Percentiles rank a stretch among this genome's conserved stretches.
Conservation (phyloP, 169 alveolate species). For the Perkinsus chesapeaki region DNA sequence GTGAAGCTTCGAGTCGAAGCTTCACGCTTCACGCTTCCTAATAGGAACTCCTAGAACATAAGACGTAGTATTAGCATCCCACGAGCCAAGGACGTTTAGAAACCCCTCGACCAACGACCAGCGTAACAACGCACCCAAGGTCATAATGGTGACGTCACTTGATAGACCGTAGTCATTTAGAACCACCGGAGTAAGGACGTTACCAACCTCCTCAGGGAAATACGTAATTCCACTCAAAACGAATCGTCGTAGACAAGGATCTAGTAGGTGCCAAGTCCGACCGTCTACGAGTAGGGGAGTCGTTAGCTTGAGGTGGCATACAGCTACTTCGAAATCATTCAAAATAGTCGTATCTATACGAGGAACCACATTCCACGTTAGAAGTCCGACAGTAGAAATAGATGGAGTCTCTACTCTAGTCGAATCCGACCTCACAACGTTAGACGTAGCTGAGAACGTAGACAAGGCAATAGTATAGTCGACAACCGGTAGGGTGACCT, state of each 20-base stretch:
- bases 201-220: background rate
- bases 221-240: background rate
- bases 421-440: too few species aligned
- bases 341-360: background rate
- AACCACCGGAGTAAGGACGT: background rate
- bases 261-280: background rate
- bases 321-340: background rate
- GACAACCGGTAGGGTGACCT: too few species aligned
- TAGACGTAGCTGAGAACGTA: too few species aligned
- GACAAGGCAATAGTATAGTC: too few species aligned
- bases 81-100: background rate
- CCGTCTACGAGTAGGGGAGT: background rate
- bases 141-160: background rate
- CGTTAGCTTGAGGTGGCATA: background rate
- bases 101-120: background rate
- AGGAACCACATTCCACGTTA: background rate
- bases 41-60: background rate
- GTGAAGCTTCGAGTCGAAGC: too few species aligned
- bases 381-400: background rate
- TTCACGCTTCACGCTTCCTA: too few species aligned
- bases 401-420: background rate
- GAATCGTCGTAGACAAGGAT: background rate
- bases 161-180: background rate
- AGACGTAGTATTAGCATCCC: background rate
- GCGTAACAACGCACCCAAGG: background rate